Evolutionary conservation across 768 basidiomycete species (phyloP).

Genomic region (Leccinum rimulosum): DNA sequence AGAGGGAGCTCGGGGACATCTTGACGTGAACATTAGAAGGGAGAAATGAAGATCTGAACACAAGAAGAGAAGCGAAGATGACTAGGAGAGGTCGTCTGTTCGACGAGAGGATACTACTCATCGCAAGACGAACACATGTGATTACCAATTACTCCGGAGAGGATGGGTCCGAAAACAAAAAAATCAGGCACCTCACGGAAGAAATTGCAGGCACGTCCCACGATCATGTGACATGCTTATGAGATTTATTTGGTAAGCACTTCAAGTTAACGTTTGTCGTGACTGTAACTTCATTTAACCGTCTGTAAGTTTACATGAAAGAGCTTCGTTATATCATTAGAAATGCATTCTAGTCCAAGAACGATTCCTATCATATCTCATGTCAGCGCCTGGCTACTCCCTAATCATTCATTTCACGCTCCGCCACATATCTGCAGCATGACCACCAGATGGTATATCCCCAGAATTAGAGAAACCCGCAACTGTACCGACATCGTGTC

Average conservation of each 20-base stretch:
- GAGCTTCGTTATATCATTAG: too few species aligned
- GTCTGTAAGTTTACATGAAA: too few species aligned
- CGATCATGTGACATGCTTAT: too few species aligned
- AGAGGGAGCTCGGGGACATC: slow-evolving; percentile 46
- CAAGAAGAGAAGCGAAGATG: slow-evolving; percentile 44
- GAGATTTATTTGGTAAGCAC: too few species aligned
- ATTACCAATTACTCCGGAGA: not conserved
- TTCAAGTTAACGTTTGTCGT: too few species aligned
- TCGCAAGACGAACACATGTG: slow-evolving; percentile 13
- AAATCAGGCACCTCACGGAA: too few species aligned
- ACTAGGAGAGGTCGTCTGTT: slow-evolving; percentile 36
- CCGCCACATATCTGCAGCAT: slow-evolving; percentile 16
- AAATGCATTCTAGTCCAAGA: too few species aligned
- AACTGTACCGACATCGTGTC: slow-evolving; percentile 48
- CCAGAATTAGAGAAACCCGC: slow-evolving; percentile 37
- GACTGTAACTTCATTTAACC: too few species aligned
- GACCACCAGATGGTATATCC: slow-evolving; percentile 37
- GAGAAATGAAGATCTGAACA: slow-evolving; percentile 47
- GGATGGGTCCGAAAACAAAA: too few species aligned
- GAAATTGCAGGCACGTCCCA: too few species aligned
- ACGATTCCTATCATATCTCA: too few species aligned
- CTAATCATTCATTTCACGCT: not conserved
- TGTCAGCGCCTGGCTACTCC: too few species aligned
- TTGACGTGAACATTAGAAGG: slow-evolving; percentile 52
- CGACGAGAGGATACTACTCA: slow-evolving; percentile 1